Evolutionary conservation across 2,329 filamentous ascomycete genomes (phyloP).

Genomic region (Verticillium longisporum): DNA sequence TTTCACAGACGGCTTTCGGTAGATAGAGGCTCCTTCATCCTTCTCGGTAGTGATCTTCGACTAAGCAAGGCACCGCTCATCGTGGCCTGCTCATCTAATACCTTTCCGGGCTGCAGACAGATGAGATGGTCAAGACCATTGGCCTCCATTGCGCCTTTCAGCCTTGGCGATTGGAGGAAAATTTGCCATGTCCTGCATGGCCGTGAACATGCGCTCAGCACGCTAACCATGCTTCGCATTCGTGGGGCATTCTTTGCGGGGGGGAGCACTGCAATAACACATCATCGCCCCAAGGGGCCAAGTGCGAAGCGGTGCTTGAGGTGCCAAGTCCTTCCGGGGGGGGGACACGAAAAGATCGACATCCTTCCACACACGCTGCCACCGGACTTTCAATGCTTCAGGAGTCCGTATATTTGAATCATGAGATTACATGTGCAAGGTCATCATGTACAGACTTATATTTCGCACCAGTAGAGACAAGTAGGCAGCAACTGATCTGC

Average conservation of each 20-base stretch:
- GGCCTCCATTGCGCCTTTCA: neutral
- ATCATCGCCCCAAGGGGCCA: neutral
- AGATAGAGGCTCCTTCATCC: neutral
- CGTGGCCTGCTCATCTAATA: neutral
- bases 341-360: neutral
- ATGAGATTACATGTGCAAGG: neutral
- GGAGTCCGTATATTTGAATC: neutral
- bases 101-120: neutral
- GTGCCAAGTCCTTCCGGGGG: neutral
- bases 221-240: neutral
- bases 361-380: neutral
- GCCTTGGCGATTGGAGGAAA: neutral
- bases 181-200: neutral
- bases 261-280: neutral
- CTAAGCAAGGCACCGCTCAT: neutral
- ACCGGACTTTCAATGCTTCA: neutral
- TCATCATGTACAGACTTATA: neutral
- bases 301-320: neutral
- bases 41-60: neutral
- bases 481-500: neutral
- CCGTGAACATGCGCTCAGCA: neutral
- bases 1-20: neutral
- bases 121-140: neutral
- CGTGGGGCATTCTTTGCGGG: neutral
- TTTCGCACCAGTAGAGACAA: neutral